These are phyloP conservation scores for Alternaria brassicicola DNA, from an alignment of 2,329 filamentous ascomycete genomes.

Conservation along the genomic window DNA sequence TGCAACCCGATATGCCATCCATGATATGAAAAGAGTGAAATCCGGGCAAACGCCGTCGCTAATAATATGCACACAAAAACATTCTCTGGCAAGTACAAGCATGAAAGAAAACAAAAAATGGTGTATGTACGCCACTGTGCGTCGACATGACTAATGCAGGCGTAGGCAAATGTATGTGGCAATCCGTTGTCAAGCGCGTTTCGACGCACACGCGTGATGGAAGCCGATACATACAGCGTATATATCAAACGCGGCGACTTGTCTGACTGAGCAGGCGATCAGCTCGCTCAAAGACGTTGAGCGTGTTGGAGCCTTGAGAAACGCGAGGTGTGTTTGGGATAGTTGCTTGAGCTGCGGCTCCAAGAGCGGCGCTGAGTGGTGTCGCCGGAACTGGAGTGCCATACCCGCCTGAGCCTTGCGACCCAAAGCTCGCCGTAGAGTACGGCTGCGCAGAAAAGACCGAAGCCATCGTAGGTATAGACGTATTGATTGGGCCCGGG, in stretches of 20 bases:
- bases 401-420: constrained; percentile 51
- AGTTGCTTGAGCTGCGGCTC: constrained; percentile 87
- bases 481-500: constrained; percentile 47
- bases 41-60: constrained; percentile 19
- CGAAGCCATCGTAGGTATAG: constrained; percentile 39
- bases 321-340: constrained; percentile 66
- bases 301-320: constrained; percentile 31
- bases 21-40: constrained; percentile 13
- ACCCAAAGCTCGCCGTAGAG: constrained; percentile 34
- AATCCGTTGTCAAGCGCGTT: neutral
- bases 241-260: constrained; percentile 33
- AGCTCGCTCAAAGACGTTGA: constrained; percentile 46
- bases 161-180: neutral
- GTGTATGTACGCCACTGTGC: neutral
- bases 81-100: neutral
- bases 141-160: neutral
- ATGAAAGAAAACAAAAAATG: neutral
- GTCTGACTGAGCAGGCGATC: constrained; percentile 43
- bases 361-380: constrained; percentile 85
- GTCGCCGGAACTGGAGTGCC: constrained; percentile 75
- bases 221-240: neutral
- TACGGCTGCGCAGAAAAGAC: constrained; percentile 37
- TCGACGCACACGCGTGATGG: neutral
- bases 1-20: constrained; percentile 8
- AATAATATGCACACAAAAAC: constrained; percentile 6